These are phyloP conservation scores for Silybum marianum DNA, from an alignment of 129 eudicot species.

Conservation along the genomic window DNA sequence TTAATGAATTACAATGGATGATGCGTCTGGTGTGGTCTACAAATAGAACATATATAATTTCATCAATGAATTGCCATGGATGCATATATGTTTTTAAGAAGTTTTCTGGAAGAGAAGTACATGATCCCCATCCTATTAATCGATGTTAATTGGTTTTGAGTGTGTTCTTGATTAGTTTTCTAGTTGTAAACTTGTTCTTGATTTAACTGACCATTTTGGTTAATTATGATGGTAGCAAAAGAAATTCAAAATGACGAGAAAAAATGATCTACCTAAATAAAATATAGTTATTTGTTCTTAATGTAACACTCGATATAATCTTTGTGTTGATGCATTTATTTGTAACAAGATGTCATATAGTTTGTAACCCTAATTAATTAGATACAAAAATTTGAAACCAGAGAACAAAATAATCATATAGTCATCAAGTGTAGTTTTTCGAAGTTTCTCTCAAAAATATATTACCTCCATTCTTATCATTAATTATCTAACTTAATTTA, in stretches of 20 bases:
- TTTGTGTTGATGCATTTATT: background rate
- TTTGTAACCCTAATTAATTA: background rate
- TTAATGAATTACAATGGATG: no score
- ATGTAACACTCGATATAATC: no score
- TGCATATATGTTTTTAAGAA: background rate
- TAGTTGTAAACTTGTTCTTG: no score
- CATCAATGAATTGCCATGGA: background rate
- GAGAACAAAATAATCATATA: background rate
- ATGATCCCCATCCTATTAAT: no score
- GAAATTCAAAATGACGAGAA: no score
- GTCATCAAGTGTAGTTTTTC: background rate
- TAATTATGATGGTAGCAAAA: background rate
- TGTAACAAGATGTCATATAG: background rate
- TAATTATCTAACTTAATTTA: no score
- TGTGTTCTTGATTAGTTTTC: no score
- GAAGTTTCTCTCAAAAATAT: no score
- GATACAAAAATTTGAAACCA: background rate
- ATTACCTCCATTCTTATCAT: no score
- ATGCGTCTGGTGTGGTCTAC: background rate
- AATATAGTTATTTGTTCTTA: background rate
- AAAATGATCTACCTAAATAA: background rate
- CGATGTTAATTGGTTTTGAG: no score
- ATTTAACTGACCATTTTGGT: no score
- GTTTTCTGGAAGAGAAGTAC: no score
- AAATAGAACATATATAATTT: background rate